Conservation (phyloP, 1,139 yeast species). For the Sugiyamaella neomexicana region DNA sequence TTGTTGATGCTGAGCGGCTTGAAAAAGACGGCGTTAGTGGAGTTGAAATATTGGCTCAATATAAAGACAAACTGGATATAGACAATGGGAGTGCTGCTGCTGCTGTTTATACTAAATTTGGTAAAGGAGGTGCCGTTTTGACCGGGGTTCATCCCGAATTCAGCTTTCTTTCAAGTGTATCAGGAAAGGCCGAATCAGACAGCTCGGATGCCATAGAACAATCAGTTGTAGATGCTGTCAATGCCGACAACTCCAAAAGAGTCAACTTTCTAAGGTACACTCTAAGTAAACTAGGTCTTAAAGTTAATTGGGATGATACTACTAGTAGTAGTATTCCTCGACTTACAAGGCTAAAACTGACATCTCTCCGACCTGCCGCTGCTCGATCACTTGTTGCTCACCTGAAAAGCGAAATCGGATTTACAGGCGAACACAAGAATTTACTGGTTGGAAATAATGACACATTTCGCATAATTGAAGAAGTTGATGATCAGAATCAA, state of each 20-base stretch:
- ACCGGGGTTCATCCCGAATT: slow-evolving; percentile 93
- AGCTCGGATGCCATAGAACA: slow-evolving; percentile 37
- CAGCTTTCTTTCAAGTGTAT: slow-evolving; percentile 16
- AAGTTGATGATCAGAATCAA: slow-evolving; percentile 18
- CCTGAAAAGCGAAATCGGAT: slow-evolving; percentile 45
- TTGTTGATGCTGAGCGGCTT: slow-evolving; percentile 66
- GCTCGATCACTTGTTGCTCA: slow-evolving; percentile 37
- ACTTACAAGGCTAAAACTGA: slow-evolving; percentile 61
- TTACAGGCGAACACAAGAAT: slow-evolving; percentile 44
- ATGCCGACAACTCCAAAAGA: slow-evolving; percentile 50
- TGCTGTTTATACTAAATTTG: slow-evolving; percentile 63
- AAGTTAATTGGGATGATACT: slow-evolving; percentile 52
- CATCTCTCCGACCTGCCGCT: slow-evolving; percentile 38
- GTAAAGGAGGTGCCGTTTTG: slow-evolving; percentile 74
- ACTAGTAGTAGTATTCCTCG: slow-evolving; percentile 54
- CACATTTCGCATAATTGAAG: slow-evolving; percentile 36
- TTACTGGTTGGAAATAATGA: slow-evolving; percentile 55
- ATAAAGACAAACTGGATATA: slow-evolving; percentile 50
- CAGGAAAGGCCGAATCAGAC: slow-evolving; percentile 13
- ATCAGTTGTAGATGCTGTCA: slow-evolving; percentile 45
- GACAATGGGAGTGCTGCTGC: slow-evolving; percentile 51
- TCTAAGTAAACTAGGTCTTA: slow-evolving; percentile 61
- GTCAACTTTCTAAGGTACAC: slow-evolving; percentile 56
- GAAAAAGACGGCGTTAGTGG: slow-evolving; percentile 38
- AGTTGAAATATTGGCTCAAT: slow-evolving; percentile 72